Conservation (phyloP, 495 filamentous ascomycete genomes). For the Aspergillus affinis region DNA sequence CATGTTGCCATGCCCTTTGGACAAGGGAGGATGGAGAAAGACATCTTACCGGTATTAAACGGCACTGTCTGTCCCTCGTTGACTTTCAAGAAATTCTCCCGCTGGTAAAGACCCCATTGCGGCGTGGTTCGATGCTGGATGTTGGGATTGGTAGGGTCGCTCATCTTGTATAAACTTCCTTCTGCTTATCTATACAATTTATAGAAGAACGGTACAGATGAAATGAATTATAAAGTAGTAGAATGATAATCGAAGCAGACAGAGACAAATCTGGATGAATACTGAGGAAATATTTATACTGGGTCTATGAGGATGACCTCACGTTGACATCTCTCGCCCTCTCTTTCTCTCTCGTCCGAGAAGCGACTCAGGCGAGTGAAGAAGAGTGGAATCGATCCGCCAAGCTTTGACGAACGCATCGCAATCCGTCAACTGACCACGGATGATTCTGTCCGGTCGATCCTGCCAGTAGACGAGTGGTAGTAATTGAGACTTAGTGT, state of each 20-base stretch:
- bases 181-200: conserved; percentile 7
- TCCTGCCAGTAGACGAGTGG: too few relatives aligned
- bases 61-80: conserved; percentile 55
- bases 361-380: not conserved
- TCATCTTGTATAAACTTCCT: conserved; percentile 32
- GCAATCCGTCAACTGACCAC: too few relatives aligned
- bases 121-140: conserved; percentile 55
- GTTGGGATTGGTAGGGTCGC: conserved; percentile 58
- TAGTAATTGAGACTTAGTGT: too few relatives aligned
- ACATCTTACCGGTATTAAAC: conserved; percentile 53
- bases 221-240: too few relatives aligned
- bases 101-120: conserved; percentile 61
- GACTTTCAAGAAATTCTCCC: conserved; percentile 59
- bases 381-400: not conserved
- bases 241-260: too few relatives aligned
- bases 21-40: not conserved
- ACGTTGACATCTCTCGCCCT: conserved; percentile 30
- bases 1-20: too few relatives aligned
- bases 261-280: too few relatives aligned
- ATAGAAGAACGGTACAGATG: too few relatives aligned
- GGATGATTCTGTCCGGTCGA: too few relatives aligned
- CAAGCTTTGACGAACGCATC: conserved; percentile 1
- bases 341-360: conserved; percentile 21
- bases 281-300: too few relatives aligned
- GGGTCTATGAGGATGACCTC: conserved; percentile 26